Base-by-base conservation (phyloP, 2,329 filamentous ascomycete species). In the Aureobasidium zeae region DNA sequence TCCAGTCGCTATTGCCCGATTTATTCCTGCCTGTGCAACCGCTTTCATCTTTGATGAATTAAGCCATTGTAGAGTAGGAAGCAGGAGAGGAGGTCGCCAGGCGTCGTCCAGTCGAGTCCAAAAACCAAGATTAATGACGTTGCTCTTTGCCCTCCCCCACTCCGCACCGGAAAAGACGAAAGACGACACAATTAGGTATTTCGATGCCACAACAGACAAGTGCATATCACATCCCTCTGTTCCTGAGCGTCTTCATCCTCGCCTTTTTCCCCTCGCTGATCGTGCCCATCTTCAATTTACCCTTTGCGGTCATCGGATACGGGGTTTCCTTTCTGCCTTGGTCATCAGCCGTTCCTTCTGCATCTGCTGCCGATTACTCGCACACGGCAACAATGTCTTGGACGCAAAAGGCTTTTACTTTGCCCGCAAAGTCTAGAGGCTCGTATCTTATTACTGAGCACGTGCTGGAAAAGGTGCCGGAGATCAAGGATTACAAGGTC, bases 371-470 rank as follows among this genome's bases (percentile, higher is more conserved):
- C 55, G 25, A 55, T 48, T 3, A 31, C 47, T 11, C 48, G 52
- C 50, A 36, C 43, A 51, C 35, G 55, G 52, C 15, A 36, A 33
- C 30, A 36, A 62, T 62, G 76, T 72, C 78, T 50, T 94, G 86
- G 85, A 77, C 74, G 55, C 89, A 95, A 66, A 94, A 91, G 63
- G 75, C 81, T 38, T 79, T 96, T 66, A 77, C 79, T 1, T 79
- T 96, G 11, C 85, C 86, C 38, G 60, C 84, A 15, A 76, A 77
- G 59, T 76, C 79, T 32, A 80, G 88, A 48, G 91, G 91, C 61
- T 86, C 79, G 42, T 95, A 95, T 68, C 83, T 96, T 48, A 74
- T 96, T 56, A 95, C 89, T 38, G 78, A 88, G 61, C 71, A 81
- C 41, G 74, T 96, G 45, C 54, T 77, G 19, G 68, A 71, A 37